Evolutionary conservation across 2,329 filamentous ascomycete species (phyloP).

Genomic region (Colletotrichum shisoi): DNA sequence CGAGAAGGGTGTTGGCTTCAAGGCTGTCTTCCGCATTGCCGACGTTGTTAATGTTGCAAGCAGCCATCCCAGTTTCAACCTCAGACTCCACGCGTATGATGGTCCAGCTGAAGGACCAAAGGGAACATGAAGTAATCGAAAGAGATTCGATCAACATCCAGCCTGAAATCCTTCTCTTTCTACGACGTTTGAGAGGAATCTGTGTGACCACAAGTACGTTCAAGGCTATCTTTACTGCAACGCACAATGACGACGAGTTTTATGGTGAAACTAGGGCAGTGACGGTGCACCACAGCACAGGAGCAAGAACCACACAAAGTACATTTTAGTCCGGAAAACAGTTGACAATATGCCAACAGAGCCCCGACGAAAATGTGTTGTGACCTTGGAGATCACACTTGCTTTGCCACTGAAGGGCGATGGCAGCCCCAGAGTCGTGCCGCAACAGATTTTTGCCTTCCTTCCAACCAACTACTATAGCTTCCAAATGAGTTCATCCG

Average conservation of each 20-base stretch:
- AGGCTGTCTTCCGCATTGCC: conserved; percentile 49
- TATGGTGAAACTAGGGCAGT: not conserved
- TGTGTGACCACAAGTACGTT: not conserved
- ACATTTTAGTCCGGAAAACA: not conserved
- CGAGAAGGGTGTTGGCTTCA: conserved; percentile 53
- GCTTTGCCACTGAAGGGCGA: conserved; percentile 40
- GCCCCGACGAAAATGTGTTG: not conserved
- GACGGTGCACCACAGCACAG: no score
- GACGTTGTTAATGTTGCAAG: conserved; percentile 46
- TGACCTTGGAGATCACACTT: conserved; percentile 33
- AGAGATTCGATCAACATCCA: conserved; percentile 41
- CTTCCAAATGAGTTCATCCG: conserved; percentile 27
- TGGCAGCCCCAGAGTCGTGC: conserved; percentile 4
- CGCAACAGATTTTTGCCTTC: conserved; percentile 41
- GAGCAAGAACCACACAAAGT: not conserved
- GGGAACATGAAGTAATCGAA: conserved; percentile 30
- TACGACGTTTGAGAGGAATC: conserved; percentile 41
- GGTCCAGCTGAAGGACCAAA: not conserved
- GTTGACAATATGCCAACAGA: not conserved
- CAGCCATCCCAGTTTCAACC: conserved; percentile 45
- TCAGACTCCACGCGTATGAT: conserved; percentile 18
- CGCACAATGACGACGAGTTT: not conserved
- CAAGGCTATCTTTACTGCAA: not conserved
- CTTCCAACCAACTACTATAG: conserved; percentile 40
- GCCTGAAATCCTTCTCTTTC: conserved; percentile 44